These are phyloP conservation scores for Cladosporium halotolerans DNA, from an alignment of 2,329 filamentous ascomycete genomes.

Conservation along the genomic window DNA sequence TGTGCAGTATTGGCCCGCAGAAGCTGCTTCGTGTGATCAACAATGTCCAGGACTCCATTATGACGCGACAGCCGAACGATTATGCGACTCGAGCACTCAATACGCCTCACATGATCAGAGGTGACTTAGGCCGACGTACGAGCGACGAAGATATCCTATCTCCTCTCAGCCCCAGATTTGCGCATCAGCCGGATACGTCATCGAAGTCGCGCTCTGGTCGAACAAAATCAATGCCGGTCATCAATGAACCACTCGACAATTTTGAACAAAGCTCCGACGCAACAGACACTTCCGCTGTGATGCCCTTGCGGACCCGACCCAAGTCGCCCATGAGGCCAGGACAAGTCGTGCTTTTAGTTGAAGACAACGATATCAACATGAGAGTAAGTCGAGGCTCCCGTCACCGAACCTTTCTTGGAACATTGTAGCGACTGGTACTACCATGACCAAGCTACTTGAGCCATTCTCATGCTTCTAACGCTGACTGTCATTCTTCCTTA, in stretches of 20 bases:
- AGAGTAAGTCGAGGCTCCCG: background rate
- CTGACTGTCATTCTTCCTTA: background rate
- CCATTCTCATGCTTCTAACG: background rate
- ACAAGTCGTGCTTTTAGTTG: constrained; percentile 24
- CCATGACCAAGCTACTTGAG: background rate
- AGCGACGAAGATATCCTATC: background rate
- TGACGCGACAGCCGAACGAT: constrained; percentile 2
- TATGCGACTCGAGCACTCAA: background rate
- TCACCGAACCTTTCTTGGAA: too few relatives aligned
- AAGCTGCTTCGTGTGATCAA: constrained; percentile 17
- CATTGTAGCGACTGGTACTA: too few relatives aligned
- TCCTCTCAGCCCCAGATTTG: background rate
- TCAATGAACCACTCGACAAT: too few relatives aligned
- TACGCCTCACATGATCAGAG: background rate
- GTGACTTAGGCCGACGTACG: background rate
- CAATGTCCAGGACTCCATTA: background rate
- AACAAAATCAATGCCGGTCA: too few relatives aligned
- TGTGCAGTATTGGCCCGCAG: constrained; percentile 16
- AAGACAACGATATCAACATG: constrained; percentile 31
- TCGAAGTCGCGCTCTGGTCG: too few relatives aligned
- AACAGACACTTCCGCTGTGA: too few relatives aligned
- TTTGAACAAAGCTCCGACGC: too few relatives aligned
- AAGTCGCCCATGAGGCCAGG: background rate
- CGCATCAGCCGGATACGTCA: background rate
- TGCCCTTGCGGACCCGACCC: background rate